phyloP scores from a whole-genome alignment of 2,329 filamentous ascomycete species.

The Pseudocercospora crystallina region DNA sequence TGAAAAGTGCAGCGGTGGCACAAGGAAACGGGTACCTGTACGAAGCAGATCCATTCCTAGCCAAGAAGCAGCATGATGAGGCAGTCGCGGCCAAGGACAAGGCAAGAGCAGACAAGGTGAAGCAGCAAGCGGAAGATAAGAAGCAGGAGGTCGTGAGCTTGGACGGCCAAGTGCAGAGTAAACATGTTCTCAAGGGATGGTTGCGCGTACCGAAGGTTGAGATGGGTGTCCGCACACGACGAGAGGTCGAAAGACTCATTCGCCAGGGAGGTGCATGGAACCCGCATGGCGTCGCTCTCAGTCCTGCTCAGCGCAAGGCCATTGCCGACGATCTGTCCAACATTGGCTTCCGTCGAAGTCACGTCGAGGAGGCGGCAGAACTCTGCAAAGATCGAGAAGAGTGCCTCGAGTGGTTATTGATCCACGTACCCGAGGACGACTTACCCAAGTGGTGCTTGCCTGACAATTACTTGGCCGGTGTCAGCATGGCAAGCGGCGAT shows the following conservation, averaged over 20 bases:
- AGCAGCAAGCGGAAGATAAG: conserved; percentile 51
- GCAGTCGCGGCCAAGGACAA: conserved; percentile 74
- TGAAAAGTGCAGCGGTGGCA: conserved; percentile 79
- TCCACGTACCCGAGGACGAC: conserved; percentile 96
- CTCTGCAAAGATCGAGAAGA: conserved; percentile 92
- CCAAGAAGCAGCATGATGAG: conserved; percentile 75
- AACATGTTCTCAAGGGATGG: conserved; percentile 64
- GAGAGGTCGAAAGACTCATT: conserved; percentile 76
- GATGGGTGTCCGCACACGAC: conserved; percentile 79
- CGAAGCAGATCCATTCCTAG: conserved; percentile 88
- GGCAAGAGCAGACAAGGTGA: conserved; percentile 71
- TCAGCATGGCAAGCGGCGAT: conserved; percentile 80
- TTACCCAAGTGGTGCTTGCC: conserved; percentile 90
- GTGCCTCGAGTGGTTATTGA: conserved; percentile 90
- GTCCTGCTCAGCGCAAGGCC: conserved; percentile 54
- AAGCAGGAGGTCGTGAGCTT: conserved; percentile 55
- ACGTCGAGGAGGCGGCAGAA: conserved; percentile 81
- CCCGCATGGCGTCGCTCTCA: conserved; percentile 68
- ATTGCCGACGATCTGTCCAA: conserved; percentile 72
- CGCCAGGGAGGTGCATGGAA: conserved; percentile 84
- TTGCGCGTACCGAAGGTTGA: conserved; percentile 84
- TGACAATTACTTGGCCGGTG: conserved; percentile 85
- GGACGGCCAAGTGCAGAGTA: conserved; percentile 39
- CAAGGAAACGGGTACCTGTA: conserved; percentile 85
- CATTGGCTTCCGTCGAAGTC: conserved; percentile 85